phyloP scores from a whole-genome alignment of 1,139 yeast genomes.

The Kurtzmaniella quercitrusa region DNA sequence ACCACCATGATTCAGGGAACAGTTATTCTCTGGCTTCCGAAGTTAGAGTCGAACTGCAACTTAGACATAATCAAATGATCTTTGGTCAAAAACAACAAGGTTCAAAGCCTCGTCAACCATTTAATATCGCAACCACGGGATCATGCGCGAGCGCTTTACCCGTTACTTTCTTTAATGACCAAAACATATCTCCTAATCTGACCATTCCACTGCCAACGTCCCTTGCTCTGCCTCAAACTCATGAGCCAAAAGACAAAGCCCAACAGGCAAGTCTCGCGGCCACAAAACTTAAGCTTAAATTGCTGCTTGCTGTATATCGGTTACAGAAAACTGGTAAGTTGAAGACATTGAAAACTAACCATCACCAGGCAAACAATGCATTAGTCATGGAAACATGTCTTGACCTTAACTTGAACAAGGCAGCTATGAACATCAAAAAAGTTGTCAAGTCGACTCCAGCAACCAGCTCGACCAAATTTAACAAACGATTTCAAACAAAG shows the following conservation, averaged over 20 bases:
- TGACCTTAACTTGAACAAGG: conserved; percentile 3
- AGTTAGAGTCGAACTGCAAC: neutral
- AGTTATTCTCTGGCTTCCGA: neutral
- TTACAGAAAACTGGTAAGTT: conserved; percentile 28
- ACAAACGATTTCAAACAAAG: conserved; percentile 11
- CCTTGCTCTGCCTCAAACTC: conserved; percentile 2
- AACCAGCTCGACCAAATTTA: conserved; percentile 6
- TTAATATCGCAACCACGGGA: neutral
- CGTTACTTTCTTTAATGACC: conserved; percentile 5
- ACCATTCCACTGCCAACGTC: conserved; percentile 6
- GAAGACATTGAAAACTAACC: neutral
- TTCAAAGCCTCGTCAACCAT: neutral
- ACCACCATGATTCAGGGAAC: neutral
- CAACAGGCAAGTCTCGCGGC: conserved; percentile 45
- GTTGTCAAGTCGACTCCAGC: neutral
- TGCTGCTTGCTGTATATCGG: conserved; percentile 77
- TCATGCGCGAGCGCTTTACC: neutral
- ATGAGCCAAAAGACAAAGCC: conserved; percentile 11
- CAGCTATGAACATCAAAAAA: neutral
- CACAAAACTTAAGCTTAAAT: conserved; percentile 61
- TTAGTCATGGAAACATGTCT: conserved; percentile 1
- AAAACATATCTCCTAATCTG: conserved; percentile 6
- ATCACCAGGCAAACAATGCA: neutral
- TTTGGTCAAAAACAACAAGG: neutral
- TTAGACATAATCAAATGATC: neutral